Percentiles rank a stretch among this genome's conserved stretches.
These are phyloP conservation scores for Rhizopus arrhizus DNA, from an alignment of 371 early-diverging fungal species.

Conservation along the genomic window DNA sequence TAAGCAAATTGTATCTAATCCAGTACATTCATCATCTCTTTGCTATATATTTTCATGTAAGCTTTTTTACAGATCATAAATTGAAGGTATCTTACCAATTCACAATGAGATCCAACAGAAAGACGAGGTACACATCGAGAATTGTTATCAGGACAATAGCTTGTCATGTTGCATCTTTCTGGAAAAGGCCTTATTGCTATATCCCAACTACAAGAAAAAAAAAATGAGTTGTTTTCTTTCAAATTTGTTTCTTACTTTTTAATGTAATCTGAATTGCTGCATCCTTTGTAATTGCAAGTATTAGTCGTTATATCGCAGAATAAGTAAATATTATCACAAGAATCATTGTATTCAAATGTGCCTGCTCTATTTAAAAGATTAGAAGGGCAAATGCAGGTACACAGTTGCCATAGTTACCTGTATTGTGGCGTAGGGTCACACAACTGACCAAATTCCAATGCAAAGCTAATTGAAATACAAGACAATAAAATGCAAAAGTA, in stretches of 20 bases:
- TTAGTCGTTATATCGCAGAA: slow-evolving; percentile 33
- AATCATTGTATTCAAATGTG: slow-evolving; percentile 37
- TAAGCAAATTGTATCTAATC: slow-evolving; percentile 40
- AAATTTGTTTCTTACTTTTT: slow-evolving; percentile 30
- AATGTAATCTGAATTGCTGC: slow-evolving; percentile 47
- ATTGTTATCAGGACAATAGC: slow-evolving; percentile 47
- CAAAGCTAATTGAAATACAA: slow-evolving; percentile 7
- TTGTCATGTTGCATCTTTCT: slow-evolving; percentile 29
- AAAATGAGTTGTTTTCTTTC: background rate
- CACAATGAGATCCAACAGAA: slow-evolving; percentile 35
- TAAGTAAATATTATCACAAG: slow-evolving; percentile 44
- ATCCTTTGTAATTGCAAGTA: slow-evolving; percentile 48
- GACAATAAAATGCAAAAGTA: background rate
- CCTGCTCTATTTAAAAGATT: slow-evolving; percentile 29
- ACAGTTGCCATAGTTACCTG: slow-evolving; percentile 20
- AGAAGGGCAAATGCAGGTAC: background rate
- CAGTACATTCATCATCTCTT: slow-evolving; percentile 52
- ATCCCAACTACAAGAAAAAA: slow-evolving; percentile 35
- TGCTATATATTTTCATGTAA: slow-evolving; percentile 24
- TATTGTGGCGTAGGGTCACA: slow-evolving; percentile 41
- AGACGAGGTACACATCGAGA: slow-evolving; percentile 35
- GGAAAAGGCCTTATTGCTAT: slow-evolving; percentile 30
- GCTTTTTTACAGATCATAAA: background rate
- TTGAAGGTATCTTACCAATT: slow-evolving; percentile 20
- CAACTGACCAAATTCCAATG: slow-evolving; percentile 30